Base-by-base conservation (phyloP, 2,329 filamentous ascomycete genomes). In the Claviceps citrina region DNA sequence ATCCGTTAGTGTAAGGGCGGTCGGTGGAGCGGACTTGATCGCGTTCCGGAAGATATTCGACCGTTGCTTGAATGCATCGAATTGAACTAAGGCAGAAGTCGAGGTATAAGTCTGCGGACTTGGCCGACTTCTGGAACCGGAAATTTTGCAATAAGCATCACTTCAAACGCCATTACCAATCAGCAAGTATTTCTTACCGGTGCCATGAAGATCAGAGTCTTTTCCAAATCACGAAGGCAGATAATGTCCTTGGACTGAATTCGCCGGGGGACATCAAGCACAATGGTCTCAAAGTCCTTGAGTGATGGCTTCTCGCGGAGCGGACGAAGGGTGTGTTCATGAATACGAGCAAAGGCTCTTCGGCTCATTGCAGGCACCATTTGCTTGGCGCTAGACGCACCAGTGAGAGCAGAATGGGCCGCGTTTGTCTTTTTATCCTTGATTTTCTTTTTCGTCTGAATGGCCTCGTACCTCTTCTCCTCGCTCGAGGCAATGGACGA, bases 191-290 rank as follows among this genome's bases (percentile, higher is more conserved):
- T n/a, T n/a, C 68, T 93, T 81, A 95, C 89, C 60, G 84, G 84
- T 66, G 87, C 85, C 59, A 87, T 76, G 62, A 87, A 86, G 54
- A 95, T 76, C 45, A 96, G 68, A 8, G 81, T 89, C 73, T 94
- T 94, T 63, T 96, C 89, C 37, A 96, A 72, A 62, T 96, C 89
- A 59, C 89, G 78, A 41, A 96, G 75, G 64, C 83, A 94, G 58
- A 83, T 78, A 54, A 96, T 91, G 53, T 91, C 78, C 61, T 85
- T 87, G 55, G 78, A 75, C 54, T 76, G 75, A 57, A 94, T 91
- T 54, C 81, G 81, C 58, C 73, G 71, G 36, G 84, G 84, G 47
- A 86, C 77, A 59, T 84, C 80, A 49, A 81, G 70, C 47, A 94
- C 71, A 51, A 94, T 74, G 36, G 80, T 69, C 56, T 85, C 80